Base-by-base conservation (phyloP, 1,139 yeast species). In the Protomyces pachydermus region DNA sequence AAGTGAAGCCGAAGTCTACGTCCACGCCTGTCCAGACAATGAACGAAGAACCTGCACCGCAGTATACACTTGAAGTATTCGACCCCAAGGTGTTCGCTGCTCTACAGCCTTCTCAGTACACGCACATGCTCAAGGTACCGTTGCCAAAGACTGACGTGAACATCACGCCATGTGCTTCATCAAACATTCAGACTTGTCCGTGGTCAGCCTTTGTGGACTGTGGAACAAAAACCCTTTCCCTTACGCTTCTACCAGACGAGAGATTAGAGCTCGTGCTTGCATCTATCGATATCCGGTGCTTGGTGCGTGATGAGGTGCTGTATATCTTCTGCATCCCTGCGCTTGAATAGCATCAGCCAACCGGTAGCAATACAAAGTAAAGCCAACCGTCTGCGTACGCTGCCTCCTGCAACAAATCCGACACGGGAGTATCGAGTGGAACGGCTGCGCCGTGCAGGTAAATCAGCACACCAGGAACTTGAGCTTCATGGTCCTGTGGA, bases 381-480 rank as follows among this genome's bases (percentile, higher is more conserved):
- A 58, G 56, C 62, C 62, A 58, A 3, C 53, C 62, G n/a, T 58
- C 62, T 48, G 42, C 52, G 42, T 51, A 52, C 23, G 53, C 23
- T 20, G 56, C 56, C 20, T 58, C 56, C 16, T 57, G 42, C 9
- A 58, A 52, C 9, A 58, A 18, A 1, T 52, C 52, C 2, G 32
- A 5, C 35, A 58, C 4, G 10, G n/a, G 2, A 18, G 51, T 10
- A 23, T 23, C 25, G 52, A 55, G 51, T 3, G 46, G 34, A 6
- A 58, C 34, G 8, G 37, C 42, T 35, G 45, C 53, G 32, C 62
- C 62, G 16, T 58, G 62, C 14, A 34, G 8, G 16, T 23, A 9
- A 32, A 58, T 48, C 14, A 18, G 32, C 35, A 58, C 62, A n/a
- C 39, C 23, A 2, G 8, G 32, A 6, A 39, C 32, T 10, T 50